Evolutionary conservation across 352 stramenopile species (phyloP), one percentile per base, ranked within the genome.

Genomic region (Phytophthora sansomeana): DNA sequence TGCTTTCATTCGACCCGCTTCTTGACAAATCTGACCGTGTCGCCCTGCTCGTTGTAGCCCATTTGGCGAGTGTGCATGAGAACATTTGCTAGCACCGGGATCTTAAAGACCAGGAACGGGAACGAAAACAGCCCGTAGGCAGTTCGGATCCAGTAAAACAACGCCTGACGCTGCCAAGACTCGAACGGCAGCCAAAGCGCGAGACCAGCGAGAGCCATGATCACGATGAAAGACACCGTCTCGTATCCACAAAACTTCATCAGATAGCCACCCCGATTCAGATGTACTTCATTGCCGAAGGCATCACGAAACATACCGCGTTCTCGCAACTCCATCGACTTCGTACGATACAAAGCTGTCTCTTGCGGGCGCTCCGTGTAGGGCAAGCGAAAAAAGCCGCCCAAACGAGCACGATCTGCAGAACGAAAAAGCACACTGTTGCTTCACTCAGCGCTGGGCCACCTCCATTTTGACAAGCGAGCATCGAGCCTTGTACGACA

Each of bases 221-320:
- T 91, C 38, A 95, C 54, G 7, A 75, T 78, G 63, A 96, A 93
- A 10, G 84, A 87, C 6, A 91, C 74, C 0, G 89, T 96, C 69
- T 95, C 87, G 75, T 96, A 95, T 9, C 87, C 83, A 33, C 83
- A 93, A 8, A 95, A 81, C 59, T 93, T 95, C 81, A 94, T 94
- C 29, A 96, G 58, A 52, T 96, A 95, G 5, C 89, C 89, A 2
- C 89, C 89, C 35, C 85, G 87, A 54, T 93, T 74, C 35, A 94
- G 63, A 53, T 94, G 85, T 0, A 96, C 67, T 38, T 83, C 74
- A 52, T 96, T 93, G 28, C 89, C 87, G 67, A 96, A 95, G 13
- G 90, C 79, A 56, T 95, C 89, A 51, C 79, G 82, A 54, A 88
- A 94, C 10, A 87, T 74, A 19, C 69, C 58, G 30, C 68, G 50